Evolutionary conservation across 495 filamentous ascomycete genomes (phyloP).

Genomic region (Aspergillus bertholletiae): DNA sequence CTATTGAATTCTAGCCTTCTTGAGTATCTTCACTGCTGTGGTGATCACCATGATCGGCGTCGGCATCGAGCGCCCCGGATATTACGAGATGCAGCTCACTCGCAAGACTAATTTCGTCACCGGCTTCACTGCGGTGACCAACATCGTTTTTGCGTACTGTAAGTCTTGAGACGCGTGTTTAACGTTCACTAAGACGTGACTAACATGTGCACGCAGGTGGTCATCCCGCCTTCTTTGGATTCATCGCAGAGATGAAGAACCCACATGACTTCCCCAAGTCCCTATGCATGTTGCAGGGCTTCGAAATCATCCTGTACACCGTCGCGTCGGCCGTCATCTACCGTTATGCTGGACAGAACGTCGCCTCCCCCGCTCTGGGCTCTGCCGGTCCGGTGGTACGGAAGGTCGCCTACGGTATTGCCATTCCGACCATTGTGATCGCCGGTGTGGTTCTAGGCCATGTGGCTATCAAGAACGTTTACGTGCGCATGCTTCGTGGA

Average conservation of each 20-base stretch:
- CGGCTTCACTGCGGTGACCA: slow-evolving; percentile 30
- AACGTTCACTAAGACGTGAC: no score
- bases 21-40: slow-evolving; percentile 65
- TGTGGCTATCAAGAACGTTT: slow-evolving; percentile 59
- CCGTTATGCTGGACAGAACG: slow-evolving; percentile 59
- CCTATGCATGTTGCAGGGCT: slow-evolving; percentile 55
- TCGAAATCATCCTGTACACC: slow-evolving; percentile 61
- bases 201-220: slow-evolving; percentile 20
- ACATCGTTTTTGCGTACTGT: slow-evolving; percentile 42
- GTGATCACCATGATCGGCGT: slow-evolving; percentile 68
- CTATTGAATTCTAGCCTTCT: slow-evolving; percentile 35
- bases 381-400: slow-evolving; percentile 58
- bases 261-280: slow-evolving; percentile 63
- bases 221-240: slow-evolving; percentile 67
- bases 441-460: slow-evolving; percentile 58
- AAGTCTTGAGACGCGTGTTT: no score
- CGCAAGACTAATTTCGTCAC: slow-evolving; percentile 23
- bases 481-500: slow-evolving; percentile 55
- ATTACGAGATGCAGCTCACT: slow-evolving; percentile 16
- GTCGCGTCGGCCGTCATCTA: slow-evolving; percentile 53
- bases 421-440: slow-evolving; percentile 59
- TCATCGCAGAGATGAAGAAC: slow-evolving; percentile 71
- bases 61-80: slow-evolving; percentile 35
- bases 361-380: slow-evolving; percentile 67
- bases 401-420: slow-evolving; percentile 72